Evolutionary conservation across 805 yeast species (phyloP), one percentile per base, ranked within the genome.

Genomic region (Candida qinlingensis): DNA sequence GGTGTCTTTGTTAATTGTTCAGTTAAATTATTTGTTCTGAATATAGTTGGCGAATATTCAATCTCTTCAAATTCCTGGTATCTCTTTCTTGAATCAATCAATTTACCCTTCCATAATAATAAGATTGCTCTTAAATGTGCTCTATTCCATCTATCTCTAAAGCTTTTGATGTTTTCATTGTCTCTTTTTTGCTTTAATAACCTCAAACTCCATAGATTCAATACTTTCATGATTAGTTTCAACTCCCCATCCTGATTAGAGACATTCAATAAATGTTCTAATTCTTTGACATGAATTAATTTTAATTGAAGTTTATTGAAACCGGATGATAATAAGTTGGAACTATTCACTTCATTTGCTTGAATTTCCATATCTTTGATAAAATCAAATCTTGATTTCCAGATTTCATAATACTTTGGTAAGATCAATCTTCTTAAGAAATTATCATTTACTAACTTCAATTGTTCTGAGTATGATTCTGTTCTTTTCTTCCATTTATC

Each of bases 91-190:
- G 27, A 31, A n/a, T 34, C 35, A 19, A 29, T 54, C 45, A 47
- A 45, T 41, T 53, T 62, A 4, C 56, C 60, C 40, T 57, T 65
- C 75, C 75, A 71, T 19, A 71, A 46, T 6, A 56, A 37, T 25
- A 71, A 39, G 5, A 70, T 46, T 0, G 71, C 74, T 44, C 74
- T 54, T 28, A 68, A 48, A 28, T 58, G 65, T 1, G 74, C 74
- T 41, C 74, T 60, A 46, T 64, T 59, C 74, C 74, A 71, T 44
- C 75, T 57, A n/a, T 51, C 55, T 39, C 63, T 55, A 50, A 70
- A 69, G 11, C 54, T 54, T 5, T 54, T 58, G 3, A 68, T 61
- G 1, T 63, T 58, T 47, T 67, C 71, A 29, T 65, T 59, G 48
- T 69, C 69, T 47, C 70, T 62, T 35, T 60, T 58, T 3, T 57